Evolutionary conservation across 1,284 basidiomycete genomes (phyloP).

Genomic region (Rhodotorula sp.): DNA sequence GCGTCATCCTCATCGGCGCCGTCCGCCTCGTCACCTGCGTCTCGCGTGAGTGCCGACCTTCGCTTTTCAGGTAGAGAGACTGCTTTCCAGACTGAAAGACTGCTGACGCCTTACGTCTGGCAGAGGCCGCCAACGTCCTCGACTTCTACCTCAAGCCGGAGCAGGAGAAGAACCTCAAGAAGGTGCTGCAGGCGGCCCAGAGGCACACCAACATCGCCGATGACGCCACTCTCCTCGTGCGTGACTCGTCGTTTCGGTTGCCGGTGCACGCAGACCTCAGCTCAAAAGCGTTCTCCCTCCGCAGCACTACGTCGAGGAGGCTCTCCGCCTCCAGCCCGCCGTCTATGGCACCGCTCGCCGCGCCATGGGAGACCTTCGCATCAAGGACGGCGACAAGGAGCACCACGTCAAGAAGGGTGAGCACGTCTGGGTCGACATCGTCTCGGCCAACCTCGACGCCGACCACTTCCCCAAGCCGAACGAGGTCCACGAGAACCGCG

Average conservation of each 20-base stretch:
- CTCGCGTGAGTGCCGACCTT: background rate
- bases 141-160: slow-evolving; percentile 35
- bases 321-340: slow-evolving; percentile 35
- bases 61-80: too few species aligned
- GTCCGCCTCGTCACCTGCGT: slow-evolving; percentile 18
- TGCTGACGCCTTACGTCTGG: background rate
- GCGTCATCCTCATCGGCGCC: slow-evolving; percentile 2
- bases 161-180: slow-evolving; percentile 8
- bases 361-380: slow-evolving; percentile 2
- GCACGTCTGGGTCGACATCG: slow-evolving; percentile 25
- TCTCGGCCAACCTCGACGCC: slow-evolving; percentile 17
- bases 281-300: background rate
- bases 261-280: background rate
- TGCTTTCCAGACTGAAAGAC: background rate
- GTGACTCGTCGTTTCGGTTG: background rate
- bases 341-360: slow-evolving; percentile 33
- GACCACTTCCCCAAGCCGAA: slow-evolving; percentile 10
- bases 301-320: slow-evolving; percentile 34
- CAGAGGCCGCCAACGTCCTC: slow-evolving; percentile 31
- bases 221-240: slow-evolving; percentile 14
- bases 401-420: slow-evolving; percentile 17
- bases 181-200: slow-evolving; percentile 5
- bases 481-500: slow-evolving; percentile 18
- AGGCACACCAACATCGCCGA: slow-evolving; percentile 9
- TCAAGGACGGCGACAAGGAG: slow-evolving; percentile 15